Conservation (phyloP, 176 grass and related monocot species). For the Sorghum bicolor region Sorghum_bicolor_NCBIv3 NC_012876.2:57457501-57458000, state of each 20-base stretch:
- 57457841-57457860: too few species aligned
- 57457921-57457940: conserved; percentile 24
- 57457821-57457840: not conserved
- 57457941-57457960: conserved; percentile 63
- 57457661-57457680: conserved; percentile 50
- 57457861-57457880: too few species aligned
- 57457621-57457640: conserved; percentile 49
- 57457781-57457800: conserved; percentile 56
- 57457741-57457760: conserved; percentile 42
- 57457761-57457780: conserved; percentile 36
- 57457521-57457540: too few species aligned
- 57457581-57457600: not conserved
- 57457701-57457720: conserved; percentile 44
- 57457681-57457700: conserved; percentile 51
- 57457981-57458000: conserved; percentile 53
- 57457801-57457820: conserved; percentile 56
- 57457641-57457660: conserved; percentile 50
- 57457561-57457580: too few species aligned
- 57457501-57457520: not conserved
- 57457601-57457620: conserved; percentile 60
- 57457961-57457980: conserved; percentile 62
- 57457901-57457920: conserved; percentile 58
- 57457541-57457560: not conserved
- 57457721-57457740: conserved; percentile 47
- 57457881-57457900: conserved; percentile 47